Conservation (phyloP, 768 basidiomycete species). For the button mushroom (Agaricus bisporus) region DNA sequence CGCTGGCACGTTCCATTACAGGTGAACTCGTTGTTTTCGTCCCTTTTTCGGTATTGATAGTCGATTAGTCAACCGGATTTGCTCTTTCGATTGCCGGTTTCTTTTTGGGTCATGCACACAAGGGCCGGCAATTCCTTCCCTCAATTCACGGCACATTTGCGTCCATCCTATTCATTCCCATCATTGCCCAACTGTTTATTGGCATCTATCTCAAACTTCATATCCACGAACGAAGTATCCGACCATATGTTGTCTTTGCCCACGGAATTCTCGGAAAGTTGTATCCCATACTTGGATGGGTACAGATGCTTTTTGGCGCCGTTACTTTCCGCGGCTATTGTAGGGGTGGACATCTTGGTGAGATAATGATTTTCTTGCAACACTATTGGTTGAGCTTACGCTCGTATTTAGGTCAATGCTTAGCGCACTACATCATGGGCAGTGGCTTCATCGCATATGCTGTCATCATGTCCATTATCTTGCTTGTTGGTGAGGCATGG, state of each 20-base stretch:
- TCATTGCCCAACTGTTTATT: constrained; percentile 57
- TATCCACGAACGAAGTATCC: constrained; percentile 68
- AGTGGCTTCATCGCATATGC: constrained; percentile 89
- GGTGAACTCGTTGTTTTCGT: constrained; percentile 29
- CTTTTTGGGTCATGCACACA: constrained; percentile 82
- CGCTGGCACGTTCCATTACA: constrained; percentile 91
- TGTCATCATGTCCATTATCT: constrained; percentile 69
- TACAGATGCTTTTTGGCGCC: constrained; percentile 83
- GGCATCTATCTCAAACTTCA: constrained; percentile 93
- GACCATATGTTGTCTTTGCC: constrained; percentile 62
- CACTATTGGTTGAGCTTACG: neutral
- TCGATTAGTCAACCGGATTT: constrained; percentile 53
- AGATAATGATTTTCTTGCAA: constrained; percentile 6
- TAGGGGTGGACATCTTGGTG: constrained; percentile 59
- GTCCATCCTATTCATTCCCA: constrained; percentile 57
- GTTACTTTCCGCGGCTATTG: constrained; percentile 75
- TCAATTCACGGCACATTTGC: constrained; percentile 72
- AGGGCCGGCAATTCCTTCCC: constrained; percentile 68
- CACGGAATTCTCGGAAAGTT: constrained; percentile 81
- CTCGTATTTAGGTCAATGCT: constrained; percentile 58
- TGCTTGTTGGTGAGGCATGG: constrained; percentile 77
- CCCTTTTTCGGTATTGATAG: neutral
- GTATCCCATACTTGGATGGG: constrained; percentile 85
- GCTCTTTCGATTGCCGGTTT: constrained; percentile 68
- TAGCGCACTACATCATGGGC: constrained; percentile 88